phyloP scores from a whole-genome alignment of 2,329 filamentous ascomycete species.

The Phaeosphaeriaceae sp. region DNA sequence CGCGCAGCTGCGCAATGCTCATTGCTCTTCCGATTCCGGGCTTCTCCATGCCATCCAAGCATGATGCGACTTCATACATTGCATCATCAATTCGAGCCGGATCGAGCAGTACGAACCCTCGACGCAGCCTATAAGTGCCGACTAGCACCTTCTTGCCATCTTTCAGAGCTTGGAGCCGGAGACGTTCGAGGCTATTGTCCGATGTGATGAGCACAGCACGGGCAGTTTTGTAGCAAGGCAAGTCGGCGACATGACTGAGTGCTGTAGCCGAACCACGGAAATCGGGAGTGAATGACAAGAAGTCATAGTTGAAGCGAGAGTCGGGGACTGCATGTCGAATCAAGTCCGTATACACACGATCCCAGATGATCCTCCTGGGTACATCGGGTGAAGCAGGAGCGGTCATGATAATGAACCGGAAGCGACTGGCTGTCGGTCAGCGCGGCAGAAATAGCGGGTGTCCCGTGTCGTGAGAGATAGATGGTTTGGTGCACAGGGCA shows the following conservation, averaged over 20 bases:
- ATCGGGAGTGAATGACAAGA: constrained; percentile 53
- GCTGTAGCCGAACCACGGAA: constrained; percentile 49
- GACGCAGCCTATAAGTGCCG: constrained; percentile 51
- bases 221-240: constrained; percentile 43
- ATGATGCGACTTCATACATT: constrained; percentile 44
- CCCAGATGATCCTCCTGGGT: constrained; percentile 31
- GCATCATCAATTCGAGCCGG: constrained; percentile 38
- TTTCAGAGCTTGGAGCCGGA: constrained; percentile 47
- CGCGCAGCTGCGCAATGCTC: constrained; percentile 46
- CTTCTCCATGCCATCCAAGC: constrained; percentile 55
- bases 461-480: not conserved
- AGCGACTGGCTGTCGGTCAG: not conserved
- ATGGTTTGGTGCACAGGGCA: not conserved
- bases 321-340: constrained; percentile 51
- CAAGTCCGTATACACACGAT: constrained; percentile 46
- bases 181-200: constrained; percentile 54
- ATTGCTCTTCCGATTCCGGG: constrained; percentile 43
- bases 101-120: constrained; percentile 53
- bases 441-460: not conserved
- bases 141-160: constrained; percentile 53
- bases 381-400: constrained; percentile 15
- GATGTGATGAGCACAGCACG: constrained; percentile 50
- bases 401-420: constrained; percentile 18
- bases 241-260: constrained; percentile 35
- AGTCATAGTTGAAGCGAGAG: constrained; percentile 54